phyloP scores from a whole-genome alignment of 2,329 filamentous ascomycete species.

The Hypoxylon sp. region DNA sequence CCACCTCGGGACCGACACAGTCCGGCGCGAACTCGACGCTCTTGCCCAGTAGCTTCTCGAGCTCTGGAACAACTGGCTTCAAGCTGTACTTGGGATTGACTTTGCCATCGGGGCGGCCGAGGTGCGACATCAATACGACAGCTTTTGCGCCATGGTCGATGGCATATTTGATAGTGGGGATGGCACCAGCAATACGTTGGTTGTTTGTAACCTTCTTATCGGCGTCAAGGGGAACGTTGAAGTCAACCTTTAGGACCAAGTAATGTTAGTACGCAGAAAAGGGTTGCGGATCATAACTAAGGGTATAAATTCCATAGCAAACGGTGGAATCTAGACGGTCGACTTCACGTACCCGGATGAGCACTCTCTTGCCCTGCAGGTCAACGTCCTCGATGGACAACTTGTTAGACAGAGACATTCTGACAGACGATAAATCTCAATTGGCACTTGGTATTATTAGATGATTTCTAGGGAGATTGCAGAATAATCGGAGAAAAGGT shows the following conservation, averaged over 20 bases:
- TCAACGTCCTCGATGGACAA: constrained; percentile 96
- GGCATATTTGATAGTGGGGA: constrained; percentile 95
- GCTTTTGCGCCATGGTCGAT: constrained; percentile 90
- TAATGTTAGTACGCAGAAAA: constrained; percentile 42
- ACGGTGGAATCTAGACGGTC: constrained; percentile 1
- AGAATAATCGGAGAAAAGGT: constrained; percentile 36
- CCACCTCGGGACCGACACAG: constrained; percentile 89
- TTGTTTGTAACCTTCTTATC: constrained; percentile 97
- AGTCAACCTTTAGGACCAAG: constrained; percentile 83
- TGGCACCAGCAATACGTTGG: constrained; percentile 96
- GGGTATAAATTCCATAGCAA: constrained; percentile 10
- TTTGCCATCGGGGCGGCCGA: constrained; percentile 93
- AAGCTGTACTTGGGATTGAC: constrained; percentile 93
- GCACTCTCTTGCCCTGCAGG: constrained; percentile 97
- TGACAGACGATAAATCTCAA: constrained; percentile 51
- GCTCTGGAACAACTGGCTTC: constrained; percentile 88
- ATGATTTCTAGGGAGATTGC: constrained; percentile 35
- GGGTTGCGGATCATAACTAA: constrained; percentile 3
- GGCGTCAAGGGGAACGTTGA: constrained; percentile 97
- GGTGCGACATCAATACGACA: constrained; percentile 97
- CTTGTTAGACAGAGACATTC: constrained; percentile 99
- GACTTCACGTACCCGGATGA: constrained; percentile 82
- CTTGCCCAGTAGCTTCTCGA: constrained; percentile 90
- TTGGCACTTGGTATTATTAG: constrained; percentile 35
- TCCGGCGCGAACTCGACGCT: constrained; percentile 90